Base-by-base conservation (phyloP, 192 early-diverging fungal genomes). In the Polychytrium aggregatum region DNA sequence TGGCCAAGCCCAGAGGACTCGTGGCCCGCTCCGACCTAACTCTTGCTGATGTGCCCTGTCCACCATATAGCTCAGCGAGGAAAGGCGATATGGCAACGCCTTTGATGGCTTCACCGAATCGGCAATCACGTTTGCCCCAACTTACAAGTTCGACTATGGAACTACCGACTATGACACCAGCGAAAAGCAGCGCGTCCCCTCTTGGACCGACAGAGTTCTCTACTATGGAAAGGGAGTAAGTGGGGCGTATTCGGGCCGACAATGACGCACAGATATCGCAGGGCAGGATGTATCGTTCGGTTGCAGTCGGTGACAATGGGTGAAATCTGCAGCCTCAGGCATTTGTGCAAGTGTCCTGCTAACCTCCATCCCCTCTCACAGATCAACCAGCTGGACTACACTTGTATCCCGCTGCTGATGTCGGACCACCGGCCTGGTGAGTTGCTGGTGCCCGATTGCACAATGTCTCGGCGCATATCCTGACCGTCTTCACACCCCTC, bases 51-150 rank as follows among this genome's bases (percentile, higher is more conserved):
- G 46, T 57, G 63, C 24, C 56, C 66, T 29, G 85, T 85, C 54
- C 85, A 87, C 63, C 72, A 82, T 18, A 4, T 56, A 67, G 45
- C 46, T 67, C 5, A 50, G 14, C 26, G 33, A 55, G 18, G 47
- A 59, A 35, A 52, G 83, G 55, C 65, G 67, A 6, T 51, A 57
- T 10, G 75, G 75, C 0, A 59, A 65, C 5, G 82, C 81, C 10
- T 97, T 95, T 50, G 49, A 56, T 4, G 87, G 79, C 0, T 97
- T 88, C 65, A 48, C 64, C 28, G 93, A 97, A 66, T 83, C 75
- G 0, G 50, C 53, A 25, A 76, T 88, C 36, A 70, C 70, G 1
- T 89, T 89, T 59, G 56, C 63, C 20, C 87, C 87, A 1, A 88
- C 87, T 0, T 89, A 89, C 63, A 86, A 88, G 54, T 88, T 83